phyloP scores from a whole-genome alignment of 2,329 filamentous ascomycete species.

The Geosmithia putterillii region DNA sequence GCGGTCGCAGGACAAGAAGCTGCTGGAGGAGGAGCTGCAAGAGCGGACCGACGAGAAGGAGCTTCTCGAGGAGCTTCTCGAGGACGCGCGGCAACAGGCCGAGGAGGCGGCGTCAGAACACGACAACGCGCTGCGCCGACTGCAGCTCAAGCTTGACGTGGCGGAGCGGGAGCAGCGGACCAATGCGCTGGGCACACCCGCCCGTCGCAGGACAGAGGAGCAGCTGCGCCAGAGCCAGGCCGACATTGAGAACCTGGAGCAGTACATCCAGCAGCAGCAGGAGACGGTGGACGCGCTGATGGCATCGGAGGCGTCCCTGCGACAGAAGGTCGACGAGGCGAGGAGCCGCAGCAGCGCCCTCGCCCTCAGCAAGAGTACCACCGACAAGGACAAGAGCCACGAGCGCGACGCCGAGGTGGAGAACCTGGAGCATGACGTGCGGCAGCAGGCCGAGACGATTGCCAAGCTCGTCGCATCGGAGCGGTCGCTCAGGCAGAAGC shows the following conservation, averaged over 20 bases:
- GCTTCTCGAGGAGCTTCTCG: conserved; percentile 49
- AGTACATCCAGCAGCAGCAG: conserved; percentile 59
- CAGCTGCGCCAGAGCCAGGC: conserved; percentile 32
- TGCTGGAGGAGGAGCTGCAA: conserved; percentile 46
- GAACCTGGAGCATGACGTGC: conserved; percentile 57
- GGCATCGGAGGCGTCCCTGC: conserved; percentile 45
- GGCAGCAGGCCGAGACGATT: conserved; percentile 55
- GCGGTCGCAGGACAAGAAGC: conserved; percentile 22
- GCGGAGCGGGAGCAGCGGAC: conserved; percentile 30
- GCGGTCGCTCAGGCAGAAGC: conserved; percentile 48
- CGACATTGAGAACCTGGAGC: conserved; percentile 55
- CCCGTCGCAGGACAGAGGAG: conserved; percentile 2
- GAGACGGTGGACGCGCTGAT: conserved; percentile 46
- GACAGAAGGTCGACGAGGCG: conserved; percentile 55
- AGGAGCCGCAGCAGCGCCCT: conserved; percentile 35
- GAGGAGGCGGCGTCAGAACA: conserved; percentile 32
- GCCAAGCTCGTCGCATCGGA: conserved; percentile 44
- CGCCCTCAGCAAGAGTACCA: conserved; percentile 14
- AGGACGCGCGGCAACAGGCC: conserved; percentile 37
- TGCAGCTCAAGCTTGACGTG: conserved; percentile 35
- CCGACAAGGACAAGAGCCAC: conserved; percentile 45
- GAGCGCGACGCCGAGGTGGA: neutral
- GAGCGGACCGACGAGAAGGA: conserved; percentile 51
- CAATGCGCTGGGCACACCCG: conserved; percentile 10
- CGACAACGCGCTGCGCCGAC: conserved; percentile 1